These are phyloP conservation scores for Aureobasidium leucospermi DNA, from an alignment of 2,329 filamentous ascomycete species.

Conservation along the genomic window DNA sequence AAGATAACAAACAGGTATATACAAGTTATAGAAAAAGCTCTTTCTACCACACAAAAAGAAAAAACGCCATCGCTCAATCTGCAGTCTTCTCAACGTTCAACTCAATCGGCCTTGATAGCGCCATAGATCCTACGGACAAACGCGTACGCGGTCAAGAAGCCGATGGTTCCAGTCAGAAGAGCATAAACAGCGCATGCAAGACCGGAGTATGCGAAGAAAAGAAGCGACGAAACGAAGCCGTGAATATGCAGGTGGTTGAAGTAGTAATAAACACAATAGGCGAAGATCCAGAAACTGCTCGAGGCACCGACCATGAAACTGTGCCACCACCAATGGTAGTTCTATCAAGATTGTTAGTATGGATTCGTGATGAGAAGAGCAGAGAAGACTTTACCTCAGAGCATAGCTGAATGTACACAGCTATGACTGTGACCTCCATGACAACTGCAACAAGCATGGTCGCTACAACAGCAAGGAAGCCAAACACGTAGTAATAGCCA, in stretches of 20 bases:
- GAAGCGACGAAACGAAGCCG: constrained; percentile 68
- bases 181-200: constrained; percentile 77
- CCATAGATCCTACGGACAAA: constrained; percentile 78
- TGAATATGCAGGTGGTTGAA: constrained; percentile 70
- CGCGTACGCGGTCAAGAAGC: constrained; percentile 74
- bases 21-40: background rate
- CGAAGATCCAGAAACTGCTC: constrained; percentile 72
- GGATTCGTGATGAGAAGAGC: background rate
- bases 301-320: constrained; percentile 73
- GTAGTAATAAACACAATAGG: constrained; percentile 81
- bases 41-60: background rate
- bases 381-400: constrained; percentile 50
- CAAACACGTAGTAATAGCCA: constrained; percentile 87
- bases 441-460: constrained; percentile 68
- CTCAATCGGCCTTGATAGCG: constrained; percentile 32
- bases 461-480: constrained; percentile 69
- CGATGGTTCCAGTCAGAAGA: constrained; percentile 72
- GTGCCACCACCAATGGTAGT: constrained; percentile 91
- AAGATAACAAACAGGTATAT: background rate
- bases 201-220: constrained; percentile 82
- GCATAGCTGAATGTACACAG: constrained; percentile 75
- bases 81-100: background rate
- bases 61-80: background rate
- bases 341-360: constrained; percentile 38
- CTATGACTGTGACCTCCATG: constrained; percentile 75